These are phyloP conservation scores for Ophiostoma fasciatum DNA, from an alignment of 2,329 filamentous ascomycete species.

Conservation along the genomic window DNA sequence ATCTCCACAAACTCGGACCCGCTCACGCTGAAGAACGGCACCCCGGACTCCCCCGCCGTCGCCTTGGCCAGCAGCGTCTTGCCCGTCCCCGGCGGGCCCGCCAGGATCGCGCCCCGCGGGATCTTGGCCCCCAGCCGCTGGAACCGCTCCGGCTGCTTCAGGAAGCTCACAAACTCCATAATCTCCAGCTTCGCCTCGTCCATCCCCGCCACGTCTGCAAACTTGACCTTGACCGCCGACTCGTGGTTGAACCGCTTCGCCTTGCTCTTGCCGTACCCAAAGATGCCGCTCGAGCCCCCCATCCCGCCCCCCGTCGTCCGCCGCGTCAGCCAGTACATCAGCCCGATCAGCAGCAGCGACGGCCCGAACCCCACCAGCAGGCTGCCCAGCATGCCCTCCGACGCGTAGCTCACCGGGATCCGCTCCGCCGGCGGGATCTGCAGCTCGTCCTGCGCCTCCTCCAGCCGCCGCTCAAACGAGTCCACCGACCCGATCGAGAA, in stretches of 20 bases:
- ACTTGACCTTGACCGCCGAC: slow-evolving; percentile 91
- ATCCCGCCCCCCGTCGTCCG: slow-evolving; percentile 50
- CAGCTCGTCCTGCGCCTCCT: slow-evolving; percentile 76
- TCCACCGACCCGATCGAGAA: slow-evolving; percentile 94
- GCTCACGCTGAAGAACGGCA: slow-evolving; percentile 96
- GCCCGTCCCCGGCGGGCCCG: slow-evolving; percentile 95
- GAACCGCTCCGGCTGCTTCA: slow-evolving; percentile 86
- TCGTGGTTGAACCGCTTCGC: slow-evolving; percentile 98
- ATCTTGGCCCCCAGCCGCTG: slow-evolving; percentile 95
- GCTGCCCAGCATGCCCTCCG: slow-evolving; percentile 59
- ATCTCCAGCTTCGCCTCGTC: slow-evolving; percentile 97
- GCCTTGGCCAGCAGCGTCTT: slow-evolving; percentile 96
- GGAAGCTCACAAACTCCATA: slow-evolving; percentile 97
- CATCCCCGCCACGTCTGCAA: slow-evolving; percentile 91
- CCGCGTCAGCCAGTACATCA: slow-evolving; percentile 65
- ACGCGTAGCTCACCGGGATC: slow-evolving; percentile 80
- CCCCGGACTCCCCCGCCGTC: slow-evolving; percentile 88
- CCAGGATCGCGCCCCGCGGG: slow-evolving; percentile 87
- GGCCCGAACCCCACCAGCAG: slow-evolving; percentile 69
- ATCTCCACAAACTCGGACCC: slow-evolving; percentile 99
- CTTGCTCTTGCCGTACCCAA: slow-evolving; percentile 89
- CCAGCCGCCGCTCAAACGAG: slow-evolving; percentile 76
- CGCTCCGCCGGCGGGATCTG: slow-evolving; percentile 75
- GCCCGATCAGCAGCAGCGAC: slow-evolving; percentile 70
- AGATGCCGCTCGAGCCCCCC: slow-evolving; percentile 60